Evolutionary conservation across 1,284 basidiomycete species (phyloP), one percentile per base, ranked within the genome.

Genomic region (Leccinum pachyderme): DNA sequence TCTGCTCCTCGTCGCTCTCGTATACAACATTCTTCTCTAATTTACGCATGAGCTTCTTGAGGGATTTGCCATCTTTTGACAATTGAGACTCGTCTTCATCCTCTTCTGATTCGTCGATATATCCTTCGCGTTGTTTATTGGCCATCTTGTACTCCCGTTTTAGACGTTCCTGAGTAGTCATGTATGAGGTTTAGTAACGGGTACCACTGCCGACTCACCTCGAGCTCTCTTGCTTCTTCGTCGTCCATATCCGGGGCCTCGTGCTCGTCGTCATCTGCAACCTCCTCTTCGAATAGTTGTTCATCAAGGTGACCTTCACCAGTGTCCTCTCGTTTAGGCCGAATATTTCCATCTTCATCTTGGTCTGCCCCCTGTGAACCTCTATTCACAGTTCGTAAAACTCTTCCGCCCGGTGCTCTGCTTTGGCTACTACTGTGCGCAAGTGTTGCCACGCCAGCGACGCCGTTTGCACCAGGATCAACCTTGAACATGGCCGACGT

Each of bases 221-320:
- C 91, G n/a, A 88, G 76, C 69, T 94, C 91, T 68, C 90, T 93
- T 37, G 86, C 81, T 66, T 93, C 89, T 55, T 93, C 89, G 57
- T 94, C 93, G 48, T 93, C 85, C 52, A 77, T 75, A 29, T 84
- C 84, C 54, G 90, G 87, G 22, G 80, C 76, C 44, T 85, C 80
- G 67, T 83, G 84, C 67, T 94, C 92, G 51, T 95, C 92, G 60
- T 95, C 92, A 62, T 94, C 93, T 22, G 87, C 87, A 65, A 93
- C 89, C 18, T 89, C 87, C 63, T 90, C 90, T 63, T 94, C 91
- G 64, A 83, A 94, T 25, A 87, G 81, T 55, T 90, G 80, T 67
- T 95, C 92, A 63, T 93, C 92, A 57, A 90, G 67, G 64, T 87
- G 86, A 15, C 87, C 87, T 58, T 90, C 88, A 37, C 76, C 81